Conservation (phyloP, 371 early-diverging fungal species). For the Mortierella sp. region DNA sequence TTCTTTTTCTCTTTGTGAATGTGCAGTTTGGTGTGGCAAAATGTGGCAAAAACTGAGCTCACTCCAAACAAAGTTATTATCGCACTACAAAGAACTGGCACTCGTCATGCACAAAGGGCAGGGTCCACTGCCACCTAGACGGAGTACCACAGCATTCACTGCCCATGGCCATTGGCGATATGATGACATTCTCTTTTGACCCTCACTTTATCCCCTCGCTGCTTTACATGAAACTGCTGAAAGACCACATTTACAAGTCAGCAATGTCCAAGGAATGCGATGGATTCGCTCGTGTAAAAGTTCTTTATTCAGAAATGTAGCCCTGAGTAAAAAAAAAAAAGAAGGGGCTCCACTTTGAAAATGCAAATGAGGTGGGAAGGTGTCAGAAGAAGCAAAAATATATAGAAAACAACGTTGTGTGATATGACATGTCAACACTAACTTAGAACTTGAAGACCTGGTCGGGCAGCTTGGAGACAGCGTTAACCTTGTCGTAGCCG, state of each 20-base stretch:
- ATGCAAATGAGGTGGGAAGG: not conserved
- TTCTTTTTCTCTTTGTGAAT: not conserved
- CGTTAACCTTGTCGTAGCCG: constrained; percentile 83
- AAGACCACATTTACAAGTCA: too few species aligned
- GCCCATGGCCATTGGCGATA: too few species aligned
- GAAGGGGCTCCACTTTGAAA: constrained; percentile 14
- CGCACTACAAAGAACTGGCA: too few species aligned
- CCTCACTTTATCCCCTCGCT: too few species aligned
- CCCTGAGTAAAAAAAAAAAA: constrained; percentile 14
- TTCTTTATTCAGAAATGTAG: not conserved
- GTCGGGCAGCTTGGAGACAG: constrained; percentile 88
- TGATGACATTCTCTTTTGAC: too few species aligned
- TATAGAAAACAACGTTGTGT: not conserved
- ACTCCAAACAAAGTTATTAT: too few species aligned
- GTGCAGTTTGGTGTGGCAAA: not conserved
- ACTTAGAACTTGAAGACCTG: constrained; percentile 93
- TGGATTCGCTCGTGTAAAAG: not conserved
- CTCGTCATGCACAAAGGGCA: too few species aligned
- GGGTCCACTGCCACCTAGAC: too few species aligned
- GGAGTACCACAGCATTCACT: too few species aligned
- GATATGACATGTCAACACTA: not conserved
- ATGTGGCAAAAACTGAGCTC: too few species aligned
- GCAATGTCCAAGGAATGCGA: too few species aligned
- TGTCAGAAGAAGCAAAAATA: not conserved
- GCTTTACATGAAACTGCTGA: too few species aligned